Percentiles rank a stretch among this genome's conserved stretches.
Evolutionary conservation across 176 grass and related monocot species (phyloP).

Genomic region (Oryza meyeriana): DNA sequence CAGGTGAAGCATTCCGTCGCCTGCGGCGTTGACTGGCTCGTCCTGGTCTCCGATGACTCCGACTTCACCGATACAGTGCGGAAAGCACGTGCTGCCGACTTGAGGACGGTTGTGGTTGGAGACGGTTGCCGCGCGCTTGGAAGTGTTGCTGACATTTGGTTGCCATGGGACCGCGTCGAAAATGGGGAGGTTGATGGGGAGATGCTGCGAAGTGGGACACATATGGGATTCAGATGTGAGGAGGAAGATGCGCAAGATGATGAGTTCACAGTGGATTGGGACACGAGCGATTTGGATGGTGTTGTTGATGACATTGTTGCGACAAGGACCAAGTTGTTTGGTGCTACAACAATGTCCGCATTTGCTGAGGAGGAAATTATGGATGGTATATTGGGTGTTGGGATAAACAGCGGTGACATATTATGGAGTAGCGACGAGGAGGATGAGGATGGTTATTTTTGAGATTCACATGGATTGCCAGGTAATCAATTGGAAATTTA

Average conservation of each 20-base stretch:
- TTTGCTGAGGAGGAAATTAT: constrained; percentile 54
- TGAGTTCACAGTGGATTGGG: constrained; percentile 33
- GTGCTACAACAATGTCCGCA: constrained; percentile 34
- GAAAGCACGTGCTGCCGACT: constrained; percentile 59
- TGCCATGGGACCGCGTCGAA: constrained; percentile 76
- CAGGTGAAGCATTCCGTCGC: constrained; percentile 72
- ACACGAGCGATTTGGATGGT: constrained; percentile 38
- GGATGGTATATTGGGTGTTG: constrained; percentile 41
- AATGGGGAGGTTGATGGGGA: constrained; percentile 74
- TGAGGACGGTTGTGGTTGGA: constrained; percentile 77
- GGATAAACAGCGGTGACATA: background rate
- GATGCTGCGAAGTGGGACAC: constrained; percentile 37
- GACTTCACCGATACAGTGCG: constrained; percentile 75
- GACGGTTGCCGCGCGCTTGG: constrained; percentile 59
- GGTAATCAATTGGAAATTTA: constrained; percentile 13
- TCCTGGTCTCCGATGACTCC: constrained; percentile 84
- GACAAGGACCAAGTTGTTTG: constrained; percentile 29
- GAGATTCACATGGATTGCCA: constrained; percentile 5
- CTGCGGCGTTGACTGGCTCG: constrained; percentile 76
- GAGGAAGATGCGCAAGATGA: constrained; percentile 30
- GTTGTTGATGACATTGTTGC: constrained; percentile 49
- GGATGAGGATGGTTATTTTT: constrained; percentile 56
- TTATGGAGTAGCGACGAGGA: constrained; percentile 55
- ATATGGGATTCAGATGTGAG: constrained; percentile 10
- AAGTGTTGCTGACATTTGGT: constrained; percentile 70